Evolutionary conservation across 2,329 filamentous ascomycete genomes (phyloP), one percentile per base, ranked within the genome.

Genomic region (Ophiocordyceps robertsii): DNA sequence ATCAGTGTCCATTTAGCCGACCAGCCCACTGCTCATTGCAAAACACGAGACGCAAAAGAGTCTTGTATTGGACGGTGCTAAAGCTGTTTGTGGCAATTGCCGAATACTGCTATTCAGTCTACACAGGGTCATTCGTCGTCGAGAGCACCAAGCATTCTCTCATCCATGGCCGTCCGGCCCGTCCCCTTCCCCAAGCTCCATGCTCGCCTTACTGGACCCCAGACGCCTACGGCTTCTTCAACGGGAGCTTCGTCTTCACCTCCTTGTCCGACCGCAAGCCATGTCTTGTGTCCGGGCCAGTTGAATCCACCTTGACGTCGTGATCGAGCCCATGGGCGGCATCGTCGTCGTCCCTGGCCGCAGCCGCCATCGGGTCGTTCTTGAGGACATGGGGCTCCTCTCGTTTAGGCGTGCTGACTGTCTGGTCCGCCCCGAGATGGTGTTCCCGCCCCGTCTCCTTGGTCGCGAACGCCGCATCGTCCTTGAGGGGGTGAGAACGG

Each of bases 401-500:
- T 6, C 33, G 24, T 12, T 16, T 27, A 11, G 12, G 38, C 8
- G 36, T 41, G 6, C 29, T 19, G 10, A 38, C 24, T 16, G 37
- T 13, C 19, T 42, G 39, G 29, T 47, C 41, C 16, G 43, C 38
- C 11, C 41, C 33, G 14, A 51, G 44, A 27, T 12, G 33, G 32
- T 47, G 45, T 19, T 40, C 16, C 16, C 36, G 29, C 17, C 21
- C 27, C 17, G 17, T 24, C 13, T 29, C 30, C 40, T 39, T 43
- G 17, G 39, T n/a, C 21, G 21, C 29, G 16, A 44, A 38, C 24
- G 42, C 11, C 8, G 40, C 36, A n/a, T 46, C 46, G 19, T 37
- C 38, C 11, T 41, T 43, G 12, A 47, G 38, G 7, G 32, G 38
- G 33, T 49, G 46, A 37, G 43, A 30, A 29, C 35, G 32, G 27